Conservation (phyloP, 148 eudicot species). For the Spergularia marina region DNA sequence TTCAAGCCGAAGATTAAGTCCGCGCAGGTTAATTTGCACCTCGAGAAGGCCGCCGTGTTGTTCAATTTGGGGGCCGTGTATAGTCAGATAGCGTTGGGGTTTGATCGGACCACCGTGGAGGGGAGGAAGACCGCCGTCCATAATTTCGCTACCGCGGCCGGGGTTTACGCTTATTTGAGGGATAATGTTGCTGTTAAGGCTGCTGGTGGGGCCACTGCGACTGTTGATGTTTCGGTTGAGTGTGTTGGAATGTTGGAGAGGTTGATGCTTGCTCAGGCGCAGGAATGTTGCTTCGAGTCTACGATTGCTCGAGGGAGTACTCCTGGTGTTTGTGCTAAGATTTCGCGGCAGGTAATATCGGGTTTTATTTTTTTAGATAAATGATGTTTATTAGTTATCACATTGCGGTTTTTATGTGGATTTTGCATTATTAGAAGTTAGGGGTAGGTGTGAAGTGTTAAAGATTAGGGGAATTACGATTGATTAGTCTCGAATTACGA, state of each 20-base stretch:
- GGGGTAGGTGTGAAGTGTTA: too few relatives aligned
- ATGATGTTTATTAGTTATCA: not conserved
- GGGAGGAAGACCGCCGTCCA: slow-evolving; percentile 79
- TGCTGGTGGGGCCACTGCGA: slow-evolving; percentile 54
- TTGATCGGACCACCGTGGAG: slow-evolving; percentile 61
- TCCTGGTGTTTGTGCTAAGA: slow-evolving; percentile 83
- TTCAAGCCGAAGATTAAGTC: slow-evolving; percentile 72
- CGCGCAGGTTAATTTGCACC: slow-evolving; percentile 65
- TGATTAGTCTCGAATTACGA: too few relatives aligned
- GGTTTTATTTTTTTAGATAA: too few relatives aligned
- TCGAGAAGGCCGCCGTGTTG: slow-evolving; percentile 89
- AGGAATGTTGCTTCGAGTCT: slow-evolving; percentile 88
- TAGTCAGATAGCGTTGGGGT: slow-evolving; percentile 72
- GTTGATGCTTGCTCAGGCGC: slow-evolving; percentile 97
- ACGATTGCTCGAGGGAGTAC: slow-evolving; percentile 83
- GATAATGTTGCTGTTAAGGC: slow-evolving; percentile 75
- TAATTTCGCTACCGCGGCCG: slow-evolving; percentile 67
- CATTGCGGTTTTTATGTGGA: not conserved
- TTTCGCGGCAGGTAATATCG: slow-evolving; percentile 68
- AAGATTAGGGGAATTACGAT: too few relatives aligned
- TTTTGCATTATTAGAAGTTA: not conserved
- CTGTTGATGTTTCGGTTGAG: slow-evolving; percentile 81
- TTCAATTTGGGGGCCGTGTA: slow-evolving; percentile 90
- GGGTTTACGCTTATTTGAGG: slow-evolving; percentile 81
- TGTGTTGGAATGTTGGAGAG: slow-evolving; percentile 96